These are phyloP conservation scores for Colletotrichum lupini DNA, from an alignment of 2,329 filamentous ascomycete genomes.

Conservation along the genomic window DNA sequence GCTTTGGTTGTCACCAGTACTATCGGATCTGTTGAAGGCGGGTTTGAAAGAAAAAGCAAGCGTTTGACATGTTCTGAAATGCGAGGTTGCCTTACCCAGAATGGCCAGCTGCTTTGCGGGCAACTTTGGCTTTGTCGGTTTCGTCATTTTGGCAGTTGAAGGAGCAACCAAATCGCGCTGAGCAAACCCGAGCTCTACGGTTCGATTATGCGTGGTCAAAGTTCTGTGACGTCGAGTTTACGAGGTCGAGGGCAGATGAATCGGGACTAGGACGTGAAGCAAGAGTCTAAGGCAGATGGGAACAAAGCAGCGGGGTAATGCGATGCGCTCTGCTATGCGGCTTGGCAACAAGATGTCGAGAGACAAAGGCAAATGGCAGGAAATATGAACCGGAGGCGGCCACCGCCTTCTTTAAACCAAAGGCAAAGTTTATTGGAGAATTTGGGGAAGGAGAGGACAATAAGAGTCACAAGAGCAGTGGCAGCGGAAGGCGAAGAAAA, in stretches of 20 bases:
- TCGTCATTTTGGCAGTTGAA: conserved; percentile 30
- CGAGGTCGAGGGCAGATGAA: neutral
- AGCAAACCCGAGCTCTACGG: neutral
- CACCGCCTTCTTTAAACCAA: conserved; percentile 19
- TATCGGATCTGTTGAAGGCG: neutral
- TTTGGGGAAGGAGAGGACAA: conserved; percentile 8
- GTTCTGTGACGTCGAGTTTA: neutral
- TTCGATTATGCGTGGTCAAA: neutral
- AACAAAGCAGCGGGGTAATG: neutral
- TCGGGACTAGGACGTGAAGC: neutral
- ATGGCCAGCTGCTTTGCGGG: conserved; percentile 82
- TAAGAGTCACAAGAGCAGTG: conserved; percentile 29
- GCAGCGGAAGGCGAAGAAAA: conserved; percentile 3
- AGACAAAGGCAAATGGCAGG: neutral
- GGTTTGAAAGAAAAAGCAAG: conserved; percentile 11
- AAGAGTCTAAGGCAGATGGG: neutral
- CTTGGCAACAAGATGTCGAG: neutral
- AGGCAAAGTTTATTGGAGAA: conserved; percentile 14
- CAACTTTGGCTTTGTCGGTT: conserved; percentile 66
- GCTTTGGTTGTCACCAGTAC: neutral
- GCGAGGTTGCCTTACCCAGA: conserved; percentile 67
- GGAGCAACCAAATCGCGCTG: neutral
- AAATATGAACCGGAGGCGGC: neutral
- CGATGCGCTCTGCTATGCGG: neutral
- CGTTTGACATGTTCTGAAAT: conserved; percentile 29